Percentiles rank a stretch among this genome's conserved stretches.
These are phyloP conservation scores for Populus pruinosa DNA, from an alignment of 345 rosid genomes.

Conservation along the genomic window DNA sequence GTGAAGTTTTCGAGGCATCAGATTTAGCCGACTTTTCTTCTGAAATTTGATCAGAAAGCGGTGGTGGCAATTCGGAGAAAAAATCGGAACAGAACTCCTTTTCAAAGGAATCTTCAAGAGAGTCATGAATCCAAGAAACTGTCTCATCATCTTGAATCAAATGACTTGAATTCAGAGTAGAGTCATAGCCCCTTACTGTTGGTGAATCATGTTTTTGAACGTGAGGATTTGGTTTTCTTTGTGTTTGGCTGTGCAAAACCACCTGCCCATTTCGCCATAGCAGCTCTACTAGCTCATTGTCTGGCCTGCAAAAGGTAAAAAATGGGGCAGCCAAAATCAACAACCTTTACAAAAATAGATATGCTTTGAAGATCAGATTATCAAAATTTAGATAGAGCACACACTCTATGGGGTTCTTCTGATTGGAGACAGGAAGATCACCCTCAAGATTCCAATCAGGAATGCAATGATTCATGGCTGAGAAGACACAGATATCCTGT, in stretches of 20 bases:
- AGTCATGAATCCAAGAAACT: background rate
- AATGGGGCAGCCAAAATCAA: background rate
- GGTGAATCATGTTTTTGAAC: background rate
- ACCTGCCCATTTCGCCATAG: background rate
- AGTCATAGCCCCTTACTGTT: background rate
- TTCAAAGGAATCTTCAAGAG: background rate
- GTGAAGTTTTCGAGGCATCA: background rate
- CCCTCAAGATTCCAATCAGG: background rate
- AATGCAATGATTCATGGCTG: background rate
- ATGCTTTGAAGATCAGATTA: background rate
- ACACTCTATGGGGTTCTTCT: background rate
- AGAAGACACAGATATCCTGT: background rate
- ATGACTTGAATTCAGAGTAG: background rate
- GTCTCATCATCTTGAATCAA: background rate
- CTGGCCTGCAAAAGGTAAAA: background rate
- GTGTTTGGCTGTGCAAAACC: background rate
- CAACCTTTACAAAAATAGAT: background rate
- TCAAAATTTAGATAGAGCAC: background rate
- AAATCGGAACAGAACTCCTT: background rate
- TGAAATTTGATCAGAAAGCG: background rate
- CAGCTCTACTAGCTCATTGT: background rate
- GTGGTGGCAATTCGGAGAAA: background rate
- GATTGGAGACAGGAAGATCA: background rate
- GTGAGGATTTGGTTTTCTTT: background rate
- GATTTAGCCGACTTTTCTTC: background rate